Conservation (phyloP, 768 basidiomycete genomes). For the Nidularia sp. region DNA sequence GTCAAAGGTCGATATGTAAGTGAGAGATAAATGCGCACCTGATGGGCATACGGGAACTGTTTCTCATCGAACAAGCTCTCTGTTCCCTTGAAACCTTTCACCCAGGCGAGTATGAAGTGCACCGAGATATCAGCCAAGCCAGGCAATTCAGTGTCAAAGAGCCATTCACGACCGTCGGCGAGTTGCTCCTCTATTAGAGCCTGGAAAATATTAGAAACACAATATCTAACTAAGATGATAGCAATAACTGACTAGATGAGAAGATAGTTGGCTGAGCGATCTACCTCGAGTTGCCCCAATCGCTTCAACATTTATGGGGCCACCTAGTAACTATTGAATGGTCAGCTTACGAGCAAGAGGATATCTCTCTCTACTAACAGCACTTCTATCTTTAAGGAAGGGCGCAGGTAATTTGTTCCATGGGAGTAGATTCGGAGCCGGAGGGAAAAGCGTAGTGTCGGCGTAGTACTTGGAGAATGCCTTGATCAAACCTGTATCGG, state of each 20-base stretch:
- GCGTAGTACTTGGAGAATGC: conserved; percentile 42
- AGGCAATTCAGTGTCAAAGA: conserved; percentile 50
- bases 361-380: conserved; percentile 33
- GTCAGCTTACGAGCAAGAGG: too few species aligned
- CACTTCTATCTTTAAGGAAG: conserved; percentile 46
- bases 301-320: conserved; percentile 31
- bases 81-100: conserved; percentile 26
- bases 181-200: conserved; percentile 38
- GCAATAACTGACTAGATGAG: conserved; percentile 39
- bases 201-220: conserved; percentile 9
- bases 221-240: neutral
- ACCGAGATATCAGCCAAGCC: conserved; percentile 49
- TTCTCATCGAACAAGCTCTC: conserved; percentile 30
- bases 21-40: conserved; percentile 21
- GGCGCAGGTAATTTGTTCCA: conserved; percentile 42
- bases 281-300: conserved; percentile 24
- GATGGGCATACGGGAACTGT: conserved; percentile 33
- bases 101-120: conserved; percentile 46
- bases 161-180: conserved; percentile 50
- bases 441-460: conserved; percentile 38
- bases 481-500: conserved; percentile 45
- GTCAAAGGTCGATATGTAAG: neutral
- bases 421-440: conserved; percentile 35
- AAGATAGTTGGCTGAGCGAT: conserved; percentile 33
- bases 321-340: conserved; percentile 25